phyloP scores from a whole-genome alignment of 2,329 filamentous ascomycete genomes.

The Colletotrichum tropicale region DNA sequence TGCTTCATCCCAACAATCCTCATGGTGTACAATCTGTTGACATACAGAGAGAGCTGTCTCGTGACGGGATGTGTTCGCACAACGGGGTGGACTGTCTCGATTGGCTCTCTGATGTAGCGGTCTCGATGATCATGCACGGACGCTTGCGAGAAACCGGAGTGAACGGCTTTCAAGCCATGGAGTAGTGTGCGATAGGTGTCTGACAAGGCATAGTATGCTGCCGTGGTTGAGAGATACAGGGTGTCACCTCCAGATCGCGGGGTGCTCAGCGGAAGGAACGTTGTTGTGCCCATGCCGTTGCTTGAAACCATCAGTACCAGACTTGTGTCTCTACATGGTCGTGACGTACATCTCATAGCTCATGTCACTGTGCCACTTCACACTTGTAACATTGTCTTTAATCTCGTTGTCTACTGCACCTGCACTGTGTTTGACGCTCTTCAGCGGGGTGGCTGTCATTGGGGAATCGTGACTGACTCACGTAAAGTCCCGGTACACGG shows the following conservation, averaged over 20 bases:
- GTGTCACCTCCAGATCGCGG: background rate
- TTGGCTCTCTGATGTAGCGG: background rate
- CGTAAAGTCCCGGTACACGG: background rate
- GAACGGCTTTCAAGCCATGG: background rate
- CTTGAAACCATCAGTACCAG: background rate
- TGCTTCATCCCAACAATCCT: background rate
- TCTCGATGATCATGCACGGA: background rate
- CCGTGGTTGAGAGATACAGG: background rate
- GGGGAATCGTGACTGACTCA: background rate
- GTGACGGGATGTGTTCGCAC: background rate
- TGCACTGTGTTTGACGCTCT: background rate
- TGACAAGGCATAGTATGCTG: background rate
- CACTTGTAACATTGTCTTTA: background rate
- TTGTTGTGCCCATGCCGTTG: background rate
- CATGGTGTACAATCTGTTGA: background rate
- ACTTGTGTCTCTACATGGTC: rapidly evolving
- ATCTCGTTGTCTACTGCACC: background rate
- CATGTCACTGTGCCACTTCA: background rate
- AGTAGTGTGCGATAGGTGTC: background rate
- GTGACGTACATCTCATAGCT: background rate
- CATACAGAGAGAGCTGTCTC: background rate
- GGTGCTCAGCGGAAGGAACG: background rate
- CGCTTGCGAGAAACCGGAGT: background rate
- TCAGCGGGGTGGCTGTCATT: background rate
- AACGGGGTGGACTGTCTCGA: background rate